Evolutionary conservation across 2,329 filamentous ascomycete genomes (phyloP), one percentile per base, ranked within the genome.

Genomic region (Diplodia intermedia): DNA sequence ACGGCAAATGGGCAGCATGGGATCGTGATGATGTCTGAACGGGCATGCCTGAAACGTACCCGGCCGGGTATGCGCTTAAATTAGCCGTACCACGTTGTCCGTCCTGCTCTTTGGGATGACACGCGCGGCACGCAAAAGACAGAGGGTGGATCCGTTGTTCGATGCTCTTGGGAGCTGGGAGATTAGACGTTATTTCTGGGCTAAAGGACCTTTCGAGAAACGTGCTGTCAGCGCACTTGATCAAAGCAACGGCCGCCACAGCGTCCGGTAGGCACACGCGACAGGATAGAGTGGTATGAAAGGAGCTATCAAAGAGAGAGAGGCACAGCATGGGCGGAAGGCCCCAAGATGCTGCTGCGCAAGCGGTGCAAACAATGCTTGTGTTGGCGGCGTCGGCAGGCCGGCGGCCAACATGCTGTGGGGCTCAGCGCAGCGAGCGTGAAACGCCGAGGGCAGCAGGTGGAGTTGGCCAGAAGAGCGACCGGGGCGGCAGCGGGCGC

Each of bases 1-100:
- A 88, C 76, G 90, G 90, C 84, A 92, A 89, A 78, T 82, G 82
- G 40, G 74, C 74, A 62, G 66, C 68, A 70, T 77, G 75, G 12
- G 76, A 71, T 66, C 76, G 73, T 66, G 79, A 71, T 65, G 71
- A 76, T 54, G 79, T 75, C 70, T 77, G 76, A 33, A 71, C 63
- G 66, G 78, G 76, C 79, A 81, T 81, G 70, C 74, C 80, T 72
- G 73, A 70, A 55, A 55, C 29, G 29, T 50, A 60, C 23, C 43
- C 29, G 18, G 53, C 33, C 43, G 53, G 31, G 31, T 18, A 53
- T 55, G 40, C 50, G 50, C 36, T 38, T 33, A 20, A 14, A 26
- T 15, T 43, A 36, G 60, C 47, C 23, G 56, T 47, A 62, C 55
- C 55, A 67, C 66, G 66, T 38, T 47, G 66, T 40, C 43, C 36